Evolutionary conservation across 108 stramenopile genomes (phyloP), one percentile per base, ranked within the genome.

Genomic region (Pinguiococcus pyrenoidosus): DNA sequence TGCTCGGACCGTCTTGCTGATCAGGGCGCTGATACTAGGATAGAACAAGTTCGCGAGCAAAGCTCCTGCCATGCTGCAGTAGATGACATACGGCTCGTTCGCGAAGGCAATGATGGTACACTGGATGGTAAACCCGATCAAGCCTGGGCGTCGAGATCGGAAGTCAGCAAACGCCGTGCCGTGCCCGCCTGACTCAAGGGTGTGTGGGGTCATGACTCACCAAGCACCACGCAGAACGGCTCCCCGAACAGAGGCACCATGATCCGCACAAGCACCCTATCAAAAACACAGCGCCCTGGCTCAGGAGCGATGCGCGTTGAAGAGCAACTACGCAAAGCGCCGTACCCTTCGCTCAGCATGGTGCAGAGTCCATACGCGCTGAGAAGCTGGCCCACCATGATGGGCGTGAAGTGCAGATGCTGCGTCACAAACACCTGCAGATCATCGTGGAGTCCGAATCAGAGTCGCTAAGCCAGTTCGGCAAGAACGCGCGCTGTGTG

Each of bases 311-410:
- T 13, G 13, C 13, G 13, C 13, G 13, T 35, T 35, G 13, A 35
- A 35, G 34, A 35, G 13, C 13, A 13, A 35, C 13, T 13, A 35
- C 13, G 34, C 13, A 35, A 13, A 35, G 13, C 34, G 13, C 13
- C 13, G 13, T 35, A 35, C 13, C 84, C 87, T 70, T 92, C 90
- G 13, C 85, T 76, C 1, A 92, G 34, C 87, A 92, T 89, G 39
- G 91, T 93, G 42, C 77, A 82, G 30, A 88, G 51, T 29, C 91
- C 91, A 51, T 87, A 72, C 2, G 82, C 80, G 5, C 78, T 72
- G 80, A 93, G 84, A 32, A 93, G 72, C 65, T 88, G 82, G 21
- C 91, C 91, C 20, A 93, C 62, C 56, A 29, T 58, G 46, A 84
- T 66, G 1, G 81, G 84, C 14, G 69, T 67, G 21, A 87, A 55